Base-by-base conservation (phyloP, 495 filamentous ascomycete species). In the Trichoderma virens region DNA sequence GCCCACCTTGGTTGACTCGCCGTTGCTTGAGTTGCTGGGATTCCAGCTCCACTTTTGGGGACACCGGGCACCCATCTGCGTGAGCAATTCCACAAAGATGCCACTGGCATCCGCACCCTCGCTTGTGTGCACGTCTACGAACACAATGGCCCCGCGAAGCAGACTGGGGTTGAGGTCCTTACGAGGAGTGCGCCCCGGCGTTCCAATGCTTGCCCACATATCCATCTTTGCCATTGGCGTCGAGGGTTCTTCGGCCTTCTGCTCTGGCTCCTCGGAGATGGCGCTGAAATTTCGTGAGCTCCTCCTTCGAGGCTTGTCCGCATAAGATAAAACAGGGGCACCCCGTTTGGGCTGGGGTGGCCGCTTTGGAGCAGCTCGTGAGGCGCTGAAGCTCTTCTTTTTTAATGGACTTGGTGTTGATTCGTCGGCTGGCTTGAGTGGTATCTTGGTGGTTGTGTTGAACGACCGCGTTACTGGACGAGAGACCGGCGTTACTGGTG, bases 41-140 rank as follows among this genome's bases (percentile, higher is more conserved):
- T 91, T 94, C 91, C 91, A 96, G 14, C 82, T 82, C 94, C 94
- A 98, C 27, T 80, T 81, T 75, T 88, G 90, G 16, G 95, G 83
- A 67, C 90, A 92, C 32, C 86, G 84, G 20, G 93, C 94, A 11
- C 94, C 94, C 83, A 98, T 91, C 62, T 90, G 86, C 6, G 82
- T 82, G 45, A 97, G 79, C 8, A 96, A 82, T 65, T 94, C 88
- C 18, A 89, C 81, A 71, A 97, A 97, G 60, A 94, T 86, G 18
- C 84, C 83, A 65, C 88, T 92, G 18, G 91, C 91, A 73, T 95
- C 90, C 27, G 89, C 90, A 3, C 91, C 92, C 71, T 96, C 91
- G 38, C 84, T 89, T 3, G 91, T 94, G 69, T 93, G 88, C n/a
- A 97, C 91, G 76, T 98, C 93, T 11, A 96, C 91, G 73, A 85